Evolutionary conservation across 768 basidiomycete genomes (phyloP), one percentile per base, ranked within the genome.

Genomic region (Russula sp.): DNA sequence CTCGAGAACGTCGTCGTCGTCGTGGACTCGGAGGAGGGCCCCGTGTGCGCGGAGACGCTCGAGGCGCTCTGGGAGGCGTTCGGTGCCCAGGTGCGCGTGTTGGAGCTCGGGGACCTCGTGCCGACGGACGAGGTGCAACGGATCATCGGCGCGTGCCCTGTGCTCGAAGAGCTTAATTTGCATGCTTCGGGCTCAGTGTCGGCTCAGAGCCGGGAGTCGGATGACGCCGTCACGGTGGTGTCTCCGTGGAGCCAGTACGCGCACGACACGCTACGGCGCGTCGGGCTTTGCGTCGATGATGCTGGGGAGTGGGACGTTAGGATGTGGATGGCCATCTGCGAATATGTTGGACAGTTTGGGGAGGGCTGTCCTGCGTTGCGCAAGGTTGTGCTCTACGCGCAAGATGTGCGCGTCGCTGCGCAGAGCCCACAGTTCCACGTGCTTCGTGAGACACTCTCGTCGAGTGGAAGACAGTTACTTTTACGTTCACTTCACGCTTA

Each of bases 1-100:
- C 66, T 67, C 53, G 39, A 57, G 57, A 53, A 49, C 20, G 16
- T 67, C 51, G 53, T 65, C 2, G 37, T 67, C n/a, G n/a, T n/a
- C n/a, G n/a, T n/a, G n/a, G n/a, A n/a, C n/a, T n/a, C n/a, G n/a
- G n/a, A n/a, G 55, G 40, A 34, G 11, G 56, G 59, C 4, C 20
- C 48, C 0, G 59, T 27, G 49, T 7, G n/a, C 16, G 22, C 22
- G 0, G 48, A 47, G 49, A 40, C 42, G 20, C 55, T 65, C 35
- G 63, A 65, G 40, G 47, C 39, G 44, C 34, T 67, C 0, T 61
- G 56, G 57, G 64, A 54, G 60, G 51, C 22, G n/a, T 47, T 57
- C 39, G 64, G 60, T 0, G 42, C 5, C 6, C 42, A n/a, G 47
- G 20, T 67, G 45, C 56, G 51, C 27, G 48, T 55, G 48, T n/a